Conservation (phyloP, 306 rosid species). For the Castanospermum australe region DNA sequence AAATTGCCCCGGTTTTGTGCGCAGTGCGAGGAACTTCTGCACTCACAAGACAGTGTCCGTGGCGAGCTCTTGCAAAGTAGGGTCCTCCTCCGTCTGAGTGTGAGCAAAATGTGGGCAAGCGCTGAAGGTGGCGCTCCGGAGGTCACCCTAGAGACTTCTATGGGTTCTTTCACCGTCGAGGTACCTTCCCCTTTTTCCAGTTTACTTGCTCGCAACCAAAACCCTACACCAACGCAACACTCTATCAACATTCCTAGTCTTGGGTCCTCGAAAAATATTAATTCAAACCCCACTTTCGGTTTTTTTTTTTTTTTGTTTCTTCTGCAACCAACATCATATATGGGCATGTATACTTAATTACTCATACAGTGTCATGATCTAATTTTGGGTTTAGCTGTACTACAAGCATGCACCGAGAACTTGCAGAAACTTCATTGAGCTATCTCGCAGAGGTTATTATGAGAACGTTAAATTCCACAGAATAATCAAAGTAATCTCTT, state of each 20-base stretch:
- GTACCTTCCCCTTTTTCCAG: constrained; percentile 46
- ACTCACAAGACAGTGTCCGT: too few species aligned
- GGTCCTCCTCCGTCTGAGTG: not conserved
- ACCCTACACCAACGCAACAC: too few species aligned
- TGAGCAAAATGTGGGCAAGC: constrained; percentile 79
- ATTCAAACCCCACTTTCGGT: not conserved
- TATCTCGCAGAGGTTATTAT: constrained; percentile 88
- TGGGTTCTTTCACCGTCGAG: constrained; percentile 92
- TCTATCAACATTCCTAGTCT: not conserved
- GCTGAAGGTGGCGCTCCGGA: constrained; percentile 94
- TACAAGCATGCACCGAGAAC: constrained; percentile 95
- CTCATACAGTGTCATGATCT: not conserved
- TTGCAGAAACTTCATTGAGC: constrained; percentile 93
- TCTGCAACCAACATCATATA: not conserved
- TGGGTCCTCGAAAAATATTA: not conserved
- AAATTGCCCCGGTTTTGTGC: too few species aligned
- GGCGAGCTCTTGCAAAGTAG: too few species aligned
- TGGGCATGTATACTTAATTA: not conserved
- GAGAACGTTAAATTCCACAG: constrained; percentile 94
- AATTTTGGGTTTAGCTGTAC: constrained; percentile 54
- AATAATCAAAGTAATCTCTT: constrained; percentile 79
- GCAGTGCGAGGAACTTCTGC: too few species aligned
- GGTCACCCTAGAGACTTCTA: constrained; percentile 92
- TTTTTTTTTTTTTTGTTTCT: too few species aligned
- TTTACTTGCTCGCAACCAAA: too few species aligned